Percentiles rank a stretch among this genome's conserved stretches.
Conservation (phyloP, 805 yeast species). For the Maudiozyma pseudohumilis region DNA sequence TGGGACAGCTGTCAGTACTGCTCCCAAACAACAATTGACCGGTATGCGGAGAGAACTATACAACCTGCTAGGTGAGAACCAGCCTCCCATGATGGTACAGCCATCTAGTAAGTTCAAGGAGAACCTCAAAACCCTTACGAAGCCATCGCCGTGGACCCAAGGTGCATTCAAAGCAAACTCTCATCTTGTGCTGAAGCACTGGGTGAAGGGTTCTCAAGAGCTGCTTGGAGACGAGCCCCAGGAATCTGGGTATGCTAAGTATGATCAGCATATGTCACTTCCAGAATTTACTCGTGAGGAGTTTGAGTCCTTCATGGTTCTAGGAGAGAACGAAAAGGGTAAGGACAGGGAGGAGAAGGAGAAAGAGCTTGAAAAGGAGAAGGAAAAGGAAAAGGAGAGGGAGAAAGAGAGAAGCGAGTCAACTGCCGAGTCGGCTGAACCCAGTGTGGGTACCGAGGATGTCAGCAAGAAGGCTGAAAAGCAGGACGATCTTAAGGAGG, state of each 20-base stretch:
- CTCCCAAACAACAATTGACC: slow-evolving; percentile 29
- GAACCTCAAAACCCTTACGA: slow-evolving; percentile 46
- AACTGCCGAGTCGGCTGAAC: slow-evolving; percentile 10
- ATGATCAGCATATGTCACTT: slow-evolving; percentile 55
- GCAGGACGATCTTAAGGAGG: too few species aligned
- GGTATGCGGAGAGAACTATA: slow-evolving; percentile 89
- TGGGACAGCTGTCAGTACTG: slow-evolving; percentile 4
- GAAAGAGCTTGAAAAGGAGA: slow-evolving; percentile 2
- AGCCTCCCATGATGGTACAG: slow-evolving; percentile 70
- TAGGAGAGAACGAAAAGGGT: slow-evolving; percentile 8
- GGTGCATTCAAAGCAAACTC: slow-evolving; percentile 49
- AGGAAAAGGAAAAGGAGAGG: neutral
- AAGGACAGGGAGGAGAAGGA: neutral
- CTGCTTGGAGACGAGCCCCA: slow-evolving; percentile 24
- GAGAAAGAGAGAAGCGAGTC: slow-evolving; percentile 10
- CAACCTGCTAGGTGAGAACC: slow-evolving; percentile 79
- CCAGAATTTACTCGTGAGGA: slow-evolving; percentile 61
- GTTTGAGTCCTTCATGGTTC: slow-evolving; percentile 39
- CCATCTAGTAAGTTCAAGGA: slow-evolving; percentile 47
- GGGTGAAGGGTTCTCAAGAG: slow-evolving; percentile 72
- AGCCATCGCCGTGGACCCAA: slow-evolving; percentile 77
- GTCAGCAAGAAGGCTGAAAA: neutral
- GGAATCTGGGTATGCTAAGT: slow-evolving; percentile 59
- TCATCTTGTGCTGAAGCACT: slow-evolving; percentile 51
- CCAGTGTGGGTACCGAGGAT: slow-evolving; percentile 16